phyloP scores from a whole-genome alignment of 2,329 filamentous ascomycete genomes.

The Alternaria arbusti region DNA sequence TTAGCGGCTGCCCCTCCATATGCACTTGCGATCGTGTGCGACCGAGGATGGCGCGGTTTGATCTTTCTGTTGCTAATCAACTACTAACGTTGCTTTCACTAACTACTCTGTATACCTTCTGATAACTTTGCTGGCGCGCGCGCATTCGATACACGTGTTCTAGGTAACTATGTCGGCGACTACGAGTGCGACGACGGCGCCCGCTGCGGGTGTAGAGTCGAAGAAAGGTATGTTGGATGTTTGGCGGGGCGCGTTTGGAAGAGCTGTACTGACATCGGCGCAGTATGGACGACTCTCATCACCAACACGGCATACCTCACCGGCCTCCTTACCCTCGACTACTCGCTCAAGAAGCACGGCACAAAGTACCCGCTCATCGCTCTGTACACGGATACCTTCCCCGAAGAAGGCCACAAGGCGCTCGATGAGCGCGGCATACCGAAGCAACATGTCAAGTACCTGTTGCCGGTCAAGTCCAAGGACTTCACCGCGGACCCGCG shows the following conservation, averaged over 20 bases:
- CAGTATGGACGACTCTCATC: constrained; percentile 87
- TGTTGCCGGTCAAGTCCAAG: constrained; percentile 68
- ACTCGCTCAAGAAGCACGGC: constrained; percentile 70
- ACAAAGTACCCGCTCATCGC: constrained; percentile 81
- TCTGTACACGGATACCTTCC: constrained; percentile 81
- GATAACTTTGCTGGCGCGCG: neutral
- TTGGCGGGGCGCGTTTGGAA: constrained; percentile 6
- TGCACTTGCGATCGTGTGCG: neutral
- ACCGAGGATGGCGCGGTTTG: constrained; percentile 3
- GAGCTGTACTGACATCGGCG: neutral
- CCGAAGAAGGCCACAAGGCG: constrained; percentile 69
- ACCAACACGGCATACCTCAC: constrained; percentile 83
- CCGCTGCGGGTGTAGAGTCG: constrained; percentile 35
- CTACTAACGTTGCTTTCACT: neutral
- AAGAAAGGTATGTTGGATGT: constrained; percentile 46
- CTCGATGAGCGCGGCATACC: constrained; percentile 73
- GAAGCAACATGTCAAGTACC: constrained; percentile 72
- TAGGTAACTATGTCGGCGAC: constrained; percentile 3
- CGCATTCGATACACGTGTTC: neutral
- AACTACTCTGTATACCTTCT: neutral
- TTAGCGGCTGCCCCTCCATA: constrained; percentile 24
- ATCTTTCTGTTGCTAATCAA: neutral
- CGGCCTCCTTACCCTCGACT: constrained; percentile 80
- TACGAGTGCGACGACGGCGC: constrained; percentile 2
- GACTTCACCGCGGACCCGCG: constrained; percentile 79